These are phyloP conservation scores for Coniochaeta hoffmannii DNA, from an alignment of 2,329 filamentous ascomycete species.

Conservation along the genomic window DNA sequence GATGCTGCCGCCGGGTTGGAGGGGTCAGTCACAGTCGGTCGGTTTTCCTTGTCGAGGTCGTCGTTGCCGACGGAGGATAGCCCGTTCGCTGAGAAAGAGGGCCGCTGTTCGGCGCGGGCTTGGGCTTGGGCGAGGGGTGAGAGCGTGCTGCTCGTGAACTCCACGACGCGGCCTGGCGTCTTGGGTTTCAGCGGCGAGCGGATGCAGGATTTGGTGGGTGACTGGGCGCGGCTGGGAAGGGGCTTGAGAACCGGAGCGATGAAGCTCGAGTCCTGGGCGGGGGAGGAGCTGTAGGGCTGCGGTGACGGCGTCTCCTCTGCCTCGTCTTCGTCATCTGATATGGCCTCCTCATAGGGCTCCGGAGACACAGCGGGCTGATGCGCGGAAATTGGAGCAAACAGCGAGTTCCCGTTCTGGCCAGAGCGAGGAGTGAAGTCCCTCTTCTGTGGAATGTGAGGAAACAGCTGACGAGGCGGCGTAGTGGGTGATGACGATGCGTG, in stretches of 20 bases:
- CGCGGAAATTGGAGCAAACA: conserved; percentile 26
- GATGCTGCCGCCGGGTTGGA: conserved; percentile 7
- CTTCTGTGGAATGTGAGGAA: conserved; percentile 36
- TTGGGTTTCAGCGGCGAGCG: conserved; percentile 50
- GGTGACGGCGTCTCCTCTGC: conserved; percentile 22
- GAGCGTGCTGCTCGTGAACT: conserved; percentile 45
- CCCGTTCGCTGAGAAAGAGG: conserved; percentile 1
- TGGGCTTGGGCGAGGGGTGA: conserved; percentile 36
- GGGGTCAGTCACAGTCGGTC: conserved; percentile 1
- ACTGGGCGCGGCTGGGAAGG: conserved; percentile 42
- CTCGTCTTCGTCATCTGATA: conserved; percentile 6
- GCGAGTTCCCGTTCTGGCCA: conserved; percentile 19
- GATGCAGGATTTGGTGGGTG: conserved; percentile 49
- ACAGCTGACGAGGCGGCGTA: conserved; percentile 23
- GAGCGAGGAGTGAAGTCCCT: conserved; percentile 40
- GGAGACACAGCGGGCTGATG: neutral
- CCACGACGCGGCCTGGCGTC: conserved; percentile 50
- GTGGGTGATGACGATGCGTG: conserved; percentile 20
- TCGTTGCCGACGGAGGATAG: conserved; percentile 4
- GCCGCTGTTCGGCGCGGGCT: conserved; percentile 13
- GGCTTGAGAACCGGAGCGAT: conserved; percentile 36
- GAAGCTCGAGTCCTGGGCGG: conserved; percentile 25
- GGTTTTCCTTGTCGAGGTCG: conserved; percentile 25
- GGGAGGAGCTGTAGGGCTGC: neutral
- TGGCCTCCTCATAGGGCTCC: neutral